Base-by-base conservation (phyloP, 495 filamentous ascomycete genomes). In the Penicillium ucsense region DNA sequence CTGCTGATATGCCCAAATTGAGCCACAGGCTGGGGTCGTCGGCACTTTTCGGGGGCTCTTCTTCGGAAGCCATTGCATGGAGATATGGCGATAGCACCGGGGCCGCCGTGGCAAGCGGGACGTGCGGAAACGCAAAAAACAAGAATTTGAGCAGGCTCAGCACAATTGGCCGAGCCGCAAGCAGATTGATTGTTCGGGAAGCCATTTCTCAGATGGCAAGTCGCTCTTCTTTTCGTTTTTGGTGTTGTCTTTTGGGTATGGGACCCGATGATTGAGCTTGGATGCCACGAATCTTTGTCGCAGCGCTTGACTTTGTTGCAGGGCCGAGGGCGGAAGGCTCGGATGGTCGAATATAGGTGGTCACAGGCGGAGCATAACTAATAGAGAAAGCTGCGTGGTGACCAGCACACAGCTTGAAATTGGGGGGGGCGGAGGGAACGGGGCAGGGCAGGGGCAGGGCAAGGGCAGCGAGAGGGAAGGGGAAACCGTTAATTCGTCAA, bases 1-100 rank as follows among this genome's bases (percentile, higher is more conserved):
- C 71, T 27, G 83, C 71, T 4, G 84, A 84, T 38, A 85, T 66
- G 28, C 78, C 73, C 39, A 89, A 61, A 62, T 88, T 85, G 31
- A 83, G 67, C 83, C 84, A 90, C 62, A 88, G 61, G 32, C 75
- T 69, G 3, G 80, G 76, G 52, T 80, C 77, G 67, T 60, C 1
- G 73, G 55, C 27, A 32, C 74, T 59, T 55, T 74, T 73, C 11
- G 50, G 48, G 3, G 62, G 46, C 38, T 62, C 48, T 6, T 46
- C 30, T 32, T 65, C 60, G 35, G 27, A 47, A 36, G 9, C 27
- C 41, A 45, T 42, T 10, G 69, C 64, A 33, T 51, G 43, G 49
- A 47, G 43, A 34, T 42, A 41, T 41, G 43, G 44, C 38, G 49
- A 67, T 29, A 47, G 67, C 51, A 60, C 46, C 12, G 68, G 68